These are phyloP conservation scores for Penicillium parvum DNA, from an alignment of 495 filamentous ascomycete species.

Conservation along the genomic window DNA sequence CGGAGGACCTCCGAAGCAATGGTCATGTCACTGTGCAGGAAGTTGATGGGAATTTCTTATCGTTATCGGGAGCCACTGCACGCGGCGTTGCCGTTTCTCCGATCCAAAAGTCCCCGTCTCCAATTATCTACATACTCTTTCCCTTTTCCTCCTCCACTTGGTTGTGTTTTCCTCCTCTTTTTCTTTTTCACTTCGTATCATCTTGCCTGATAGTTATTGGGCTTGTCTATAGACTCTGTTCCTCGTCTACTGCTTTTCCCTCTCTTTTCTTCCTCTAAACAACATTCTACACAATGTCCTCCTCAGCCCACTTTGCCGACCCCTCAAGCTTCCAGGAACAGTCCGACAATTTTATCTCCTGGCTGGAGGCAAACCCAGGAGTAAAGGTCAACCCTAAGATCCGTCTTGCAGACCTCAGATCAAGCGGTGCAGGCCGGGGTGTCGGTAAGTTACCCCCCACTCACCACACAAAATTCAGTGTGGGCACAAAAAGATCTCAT, in stretches of 20 bases:
- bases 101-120: constrained; percentile 15
- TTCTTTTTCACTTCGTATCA: constrained; percentile 2
- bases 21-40: no score
- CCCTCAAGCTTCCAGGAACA: constrained; percentile 41
- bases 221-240: no score
- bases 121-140: constrained; percentile 14
- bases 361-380: constrained; percentile 48
- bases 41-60: no score
- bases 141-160: constrained; percentile 11
- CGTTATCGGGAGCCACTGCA: constrained; percentile 12
- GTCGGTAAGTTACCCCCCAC: constrained; percentile 47
- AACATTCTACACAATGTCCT: constrained; percentile 30
- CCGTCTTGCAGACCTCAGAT: constrained; percentile 49
- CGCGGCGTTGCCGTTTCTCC: constrained; percentile 29
- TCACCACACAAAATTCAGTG: constrained; percentile 17
- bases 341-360: constrained; percentile 50
- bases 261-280: constrained; percentile 5
- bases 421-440: constrained; percentile 51
- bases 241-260: constrained; percentile 17
- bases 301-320: constrained; percentile 35
- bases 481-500: constrained; percentile 10
- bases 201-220: background rate
- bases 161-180: constrained; percentile 16
- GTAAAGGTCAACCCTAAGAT: constrained; percentile 54
- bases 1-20: no score